Evolutionary conservation across 768 basidiomycete genomes (phyloP).

Genomic region (Amanita rimosa): DNA sequence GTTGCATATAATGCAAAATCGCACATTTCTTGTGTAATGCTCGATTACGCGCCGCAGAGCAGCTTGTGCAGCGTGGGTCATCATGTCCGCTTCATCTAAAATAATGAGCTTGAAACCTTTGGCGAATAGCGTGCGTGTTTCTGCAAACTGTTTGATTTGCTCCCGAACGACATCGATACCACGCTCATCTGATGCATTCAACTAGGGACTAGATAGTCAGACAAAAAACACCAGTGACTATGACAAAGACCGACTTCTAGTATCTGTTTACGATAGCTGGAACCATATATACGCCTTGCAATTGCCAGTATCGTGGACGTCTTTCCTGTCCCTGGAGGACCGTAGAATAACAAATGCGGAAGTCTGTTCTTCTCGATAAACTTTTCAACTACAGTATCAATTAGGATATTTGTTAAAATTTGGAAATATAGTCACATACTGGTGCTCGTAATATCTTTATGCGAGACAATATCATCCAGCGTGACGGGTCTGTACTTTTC

Average conservation of each 20-base stretch:
- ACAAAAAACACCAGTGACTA: slow-evolving; percentile 1
- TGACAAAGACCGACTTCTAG: slow-evolving; percentile 55
- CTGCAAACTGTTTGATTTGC: slow-evolving; percentile 97
- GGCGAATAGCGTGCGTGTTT: slow-evolving; percentile 83
- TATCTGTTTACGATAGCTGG: slow-evolving; percentile 80
- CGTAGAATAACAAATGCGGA: slow-evolving; percentile 94
- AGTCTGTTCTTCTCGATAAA: slow-evolving; percentile 93
- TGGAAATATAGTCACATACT: slow-evolving; percentile 40
- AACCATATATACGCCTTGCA: slow-evolving; percentile 88
- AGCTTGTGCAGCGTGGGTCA: slow-evolving; percentile 96
- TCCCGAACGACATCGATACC: slow-evolving; percentile 98
- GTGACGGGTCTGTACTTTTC: slow-evolving; percentile 94
- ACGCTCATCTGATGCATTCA: slow-evolving; percentile 97
- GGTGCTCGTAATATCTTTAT: slow-evolving; percentile 89
- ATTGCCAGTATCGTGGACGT: slow-evolving; percentile 96
- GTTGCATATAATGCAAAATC: slow-evolving; percentile 99
- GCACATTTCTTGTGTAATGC: slow-evolving; percentile 96
- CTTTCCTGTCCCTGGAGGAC: slow-evolving; percentile 97
- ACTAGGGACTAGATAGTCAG: slow-evolving; percentile 27
- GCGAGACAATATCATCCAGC: slow-evolving; percentile 91
- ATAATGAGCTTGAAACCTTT: slow-evolving; percentile 97
- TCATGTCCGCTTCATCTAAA: slow-evolving; percentile 99
- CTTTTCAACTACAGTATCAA: slow-evolving; percentile 61
- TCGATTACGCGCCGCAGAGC: slow-evolving; percentile 96
- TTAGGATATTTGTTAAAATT: background rate